Evolutionary conservation across 2,329 filamentous ascomycete species (phyloP).

Genomic region (Fusarium sublunatum): DNA sequence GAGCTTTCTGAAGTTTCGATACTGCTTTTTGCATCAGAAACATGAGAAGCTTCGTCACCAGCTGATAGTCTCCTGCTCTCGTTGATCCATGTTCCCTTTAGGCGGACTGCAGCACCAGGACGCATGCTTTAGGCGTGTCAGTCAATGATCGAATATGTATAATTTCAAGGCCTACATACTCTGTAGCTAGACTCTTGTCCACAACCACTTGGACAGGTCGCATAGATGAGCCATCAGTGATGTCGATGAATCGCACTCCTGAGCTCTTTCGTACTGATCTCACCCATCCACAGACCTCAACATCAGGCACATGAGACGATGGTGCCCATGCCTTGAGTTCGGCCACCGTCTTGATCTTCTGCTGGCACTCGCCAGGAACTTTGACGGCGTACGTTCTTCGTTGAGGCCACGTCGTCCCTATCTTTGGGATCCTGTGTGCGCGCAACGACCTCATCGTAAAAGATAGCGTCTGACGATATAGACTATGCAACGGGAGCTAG

Average conservation of each 20-base stretch:
- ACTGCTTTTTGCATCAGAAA: not conserved
- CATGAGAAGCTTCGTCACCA: not conserved
- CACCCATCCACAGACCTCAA: slow-evolving; percentile 81
- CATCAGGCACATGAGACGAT: slow-evolving; percentile 56
- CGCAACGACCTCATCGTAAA: slow-evolving; percentile 41
- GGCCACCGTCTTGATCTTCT: slow-evolving; percentile 61
- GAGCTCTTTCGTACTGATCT: slow-evolving; percentile 90
- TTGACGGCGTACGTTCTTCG: slow-evolving; percentile 51
- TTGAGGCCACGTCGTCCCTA: slow-evolving; percentile 10
- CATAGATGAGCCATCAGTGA: slow-evolving; percentile 88
- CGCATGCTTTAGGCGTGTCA: slow-evolving; percentile 69
- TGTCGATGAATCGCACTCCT: slow-evolving; percentile 80
- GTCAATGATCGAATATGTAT: slow-evolving; percentile 43
- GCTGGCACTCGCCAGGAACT: slow-evolving; percentile 44
- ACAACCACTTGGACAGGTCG: slow-evolving; percentile 84
- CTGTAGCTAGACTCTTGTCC: slow-evolving; percentile 74
- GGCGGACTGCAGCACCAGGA: slow-evolving; percentile 81
- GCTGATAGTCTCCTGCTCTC: slow-evolving; percentile 24
- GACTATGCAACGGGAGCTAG: slow-evolving; percentile 12
- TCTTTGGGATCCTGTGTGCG: slow-evolving; percentile 20
- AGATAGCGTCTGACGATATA: slow-evolving; percentile 5
- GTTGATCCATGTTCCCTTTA: slow-evolving; percentile 78
- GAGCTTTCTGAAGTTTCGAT: slow-evolving; percentile 11
- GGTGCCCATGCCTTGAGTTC: slow-evolving; percentile 66
- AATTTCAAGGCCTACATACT: slow-evolving; percentile 64